These are phyloP conservation scores for Keithomyces neogunnii DNA, from an alignment of 2,329 filamentous ascomycete genomes.

Conservation along the genomic window DNA sequence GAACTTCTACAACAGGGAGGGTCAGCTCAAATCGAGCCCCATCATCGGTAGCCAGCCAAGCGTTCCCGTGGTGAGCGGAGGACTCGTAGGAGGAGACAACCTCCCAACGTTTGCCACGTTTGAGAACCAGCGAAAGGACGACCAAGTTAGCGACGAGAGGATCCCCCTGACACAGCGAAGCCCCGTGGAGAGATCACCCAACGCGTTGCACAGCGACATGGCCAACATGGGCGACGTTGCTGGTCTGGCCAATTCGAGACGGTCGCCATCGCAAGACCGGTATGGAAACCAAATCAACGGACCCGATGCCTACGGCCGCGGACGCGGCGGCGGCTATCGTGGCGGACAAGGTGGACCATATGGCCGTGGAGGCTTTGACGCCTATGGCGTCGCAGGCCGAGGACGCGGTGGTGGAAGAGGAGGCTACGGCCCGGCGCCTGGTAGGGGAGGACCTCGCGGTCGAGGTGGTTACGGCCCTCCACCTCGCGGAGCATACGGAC, in stretches of 20 bases:
- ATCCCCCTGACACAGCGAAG: slow-evolving; percentile 61
- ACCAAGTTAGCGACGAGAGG: slow-evolving; percentile 57
- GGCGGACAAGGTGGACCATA: slow-evolving; percentile 37
- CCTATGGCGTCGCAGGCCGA: slow-evolving; percentile 31
- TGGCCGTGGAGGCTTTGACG: slow-evolving; percentile 42
- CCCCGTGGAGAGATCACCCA: slow-evolving; percentile 49
- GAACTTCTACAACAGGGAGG: slow-evolving; percentile 74
- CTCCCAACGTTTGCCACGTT: slow-evolving; percentile 54
- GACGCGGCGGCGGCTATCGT: slow-evolving; percentile 34
- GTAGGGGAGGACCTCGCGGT: slow-evolving; percentile 30
- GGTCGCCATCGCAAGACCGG: slow-evolving; percentile 46
- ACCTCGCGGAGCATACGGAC: slow-evolving; percentile 22
- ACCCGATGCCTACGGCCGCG: slow-evolving; percentile 46
- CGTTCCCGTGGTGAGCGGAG: slow-evolving; percentile 47
- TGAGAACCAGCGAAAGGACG: slow-evolving; percentile 57
- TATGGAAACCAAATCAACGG: slow-evolving; percentile 52
- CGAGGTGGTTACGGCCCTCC: slow-evolving; percentile 24
- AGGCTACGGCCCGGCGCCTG: slow-evolving; percentile 33
- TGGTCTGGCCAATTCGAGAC: slow-evolving; percentile 25
- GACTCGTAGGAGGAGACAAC: slow-evolving; percentile 41
- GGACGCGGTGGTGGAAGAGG: slow-evolving; percentile 32
- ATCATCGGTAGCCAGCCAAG: slow-evolving; percentile 44
- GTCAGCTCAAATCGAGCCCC: slow-evolving; percentile 39
- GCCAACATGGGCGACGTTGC: slow-evolving; percentile 24
- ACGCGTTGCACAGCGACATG: slow-evolving; percentile 29